Conservation (phyloP, 345 rosid genomes). For the Melastoma malabathricum region DNA sequence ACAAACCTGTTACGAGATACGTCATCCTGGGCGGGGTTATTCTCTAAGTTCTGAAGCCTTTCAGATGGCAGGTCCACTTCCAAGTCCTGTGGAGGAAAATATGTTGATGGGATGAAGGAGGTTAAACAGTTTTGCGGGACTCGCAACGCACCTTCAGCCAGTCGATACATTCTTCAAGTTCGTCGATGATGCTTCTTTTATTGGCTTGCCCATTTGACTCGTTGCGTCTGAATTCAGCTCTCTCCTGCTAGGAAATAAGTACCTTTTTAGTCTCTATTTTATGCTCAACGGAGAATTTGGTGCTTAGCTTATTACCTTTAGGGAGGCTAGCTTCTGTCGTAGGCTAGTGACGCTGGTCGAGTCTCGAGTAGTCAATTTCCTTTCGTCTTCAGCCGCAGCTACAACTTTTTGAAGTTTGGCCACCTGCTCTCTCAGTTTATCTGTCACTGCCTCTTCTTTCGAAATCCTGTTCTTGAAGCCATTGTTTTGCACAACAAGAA, state of each 20-base stretch:
- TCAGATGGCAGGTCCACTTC: too few species aligned
- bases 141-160: conserved; percentile 14
- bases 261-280: neutral
- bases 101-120: too few species aligned
- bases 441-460: conserved; percentile 51
- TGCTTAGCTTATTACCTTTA: conserved; percentile 14
- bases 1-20: too few species aligned
- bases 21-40: too few species aligned
- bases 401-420: conserved; percentile 33
- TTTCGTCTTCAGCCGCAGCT: conserved; percentile 37
- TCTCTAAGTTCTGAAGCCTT: too few species aligned
- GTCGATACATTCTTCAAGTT: conserved; percentile 17
- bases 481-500: conserved; percentile 26
- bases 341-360: conserved; percentile 2
- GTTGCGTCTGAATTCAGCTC: conserved; percentile 1
- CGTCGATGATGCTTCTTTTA: conserved; percentile 9
- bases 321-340: conserved; percentile 10
- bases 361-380: neutral
- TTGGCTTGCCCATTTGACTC: conserved; percentile 3
- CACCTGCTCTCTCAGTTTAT: conserved; percentile 39
- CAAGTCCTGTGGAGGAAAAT: too few species aligned
- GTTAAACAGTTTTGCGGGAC: neutral
- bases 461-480: conserved; percentile 33
- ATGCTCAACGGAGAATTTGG: neutral
- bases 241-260: neutral